These are phyloP conservation scores for Leccinum variabile DNA, from an alignment of 1,284 basidiomycete species.

Conservation along the genomic window DNA sequence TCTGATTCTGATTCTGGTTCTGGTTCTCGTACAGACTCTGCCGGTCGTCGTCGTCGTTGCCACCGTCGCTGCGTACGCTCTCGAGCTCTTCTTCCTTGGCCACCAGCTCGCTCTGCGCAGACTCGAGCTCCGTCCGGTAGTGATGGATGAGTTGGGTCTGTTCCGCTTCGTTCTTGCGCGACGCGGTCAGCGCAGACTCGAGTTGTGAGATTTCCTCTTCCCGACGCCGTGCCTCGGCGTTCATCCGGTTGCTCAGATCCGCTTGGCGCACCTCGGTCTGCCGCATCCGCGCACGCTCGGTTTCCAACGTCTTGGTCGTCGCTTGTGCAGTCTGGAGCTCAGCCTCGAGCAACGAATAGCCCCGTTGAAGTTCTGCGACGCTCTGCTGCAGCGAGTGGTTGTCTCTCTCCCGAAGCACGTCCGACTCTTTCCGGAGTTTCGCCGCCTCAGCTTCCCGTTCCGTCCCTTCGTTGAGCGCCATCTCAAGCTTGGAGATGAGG, in stretches of 20 bases:
- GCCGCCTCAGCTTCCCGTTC: slow-evolving; percentile 49
- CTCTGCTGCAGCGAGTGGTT: slow-evolving; percentile 46
- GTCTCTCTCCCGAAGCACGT: slow-evolving; percentile 51
- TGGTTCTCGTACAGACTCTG: background rate
- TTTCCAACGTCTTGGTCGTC: slow-evolving; percentile 54
- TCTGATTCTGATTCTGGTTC: background rate
- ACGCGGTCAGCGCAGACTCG: slow-evolving; percentile 29
- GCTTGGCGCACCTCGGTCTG: slow-evolving; percentile 53
- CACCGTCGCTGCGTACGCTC: slow-evolving; percentile 33
- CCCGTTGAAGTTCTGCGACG: slow-evolving; percentile 59
- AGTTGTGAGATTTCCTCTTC: slow-evolving; percentile 49
- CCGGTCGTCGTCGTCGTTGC: slow-evolving; percentile 10
- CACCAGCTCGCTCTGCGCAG: slow-evolving; percentile 55
- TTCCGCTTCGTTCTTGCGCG: slow-evolving; percentile 49
- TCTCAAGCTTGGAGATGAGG: slow-evolving; percentile 62
- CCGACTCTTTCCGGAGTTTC: slow-evolving; percentile 43
- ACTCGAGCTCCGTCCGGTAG: slow-evolving; percentile 67
- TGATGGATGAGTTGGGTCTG: slow-evolving; percentile 59
- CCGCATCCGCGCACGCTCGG: slow-evolving; percentile 55
- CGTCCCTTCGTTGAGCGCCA: slow-evolving; percentile 51
- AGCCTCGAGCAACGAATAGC: slow-evolving; percentile 59
- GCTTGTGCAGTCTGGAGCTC: slow-evolving; percentile 56
- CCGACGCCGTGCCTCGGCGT: slow-evolving; percentile 41
- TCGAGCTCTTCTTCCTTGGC: slow-evolving; percentile 66
- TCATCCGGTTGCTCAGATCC: slow-evolving; percentile 30